Base-by-base conservation (phyloP, 148 eudicot species). In the Polygonum aviculare region DNA sequence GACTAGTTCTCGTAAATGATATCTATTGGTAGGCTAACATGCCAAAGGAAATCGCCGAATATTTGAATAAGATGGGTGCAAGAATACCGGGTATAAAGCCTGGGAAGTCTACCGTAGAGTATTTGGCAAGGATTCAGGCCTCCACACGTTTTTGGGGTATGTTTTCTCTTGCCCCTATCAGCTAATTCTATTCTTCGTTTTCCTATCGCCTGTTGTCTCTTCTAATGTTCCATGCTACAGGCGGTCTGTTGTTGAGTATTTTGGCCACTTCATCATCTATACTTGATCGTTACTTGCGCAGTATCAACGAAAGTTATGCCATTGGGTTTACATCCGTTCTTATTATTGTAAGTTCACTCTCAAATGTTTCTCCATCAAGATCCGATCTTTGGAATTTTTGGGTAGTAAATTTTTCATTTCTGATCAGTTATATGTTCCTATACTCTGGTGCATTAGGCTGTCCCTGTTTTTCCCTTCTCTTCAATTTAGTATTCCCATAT, bases 101-200 rank as follows among this genome's bases (percentile, higher is more conserved):
- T 31, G 98, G 98, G 75, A 90, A 92, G 84, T 92, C 97, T 60
- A 95, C 98, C 14, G 75, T 95, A 21, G 96, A 88, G 69, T 92
- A 92, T 87, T 80, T 95, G 74, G 86, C 94, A 16, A 86, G 89
- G 84, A 85, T 95, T 76, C 98, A 95, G 82, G 94, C 96, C 71
- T 95, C 98, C 76, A 95, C 98, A n/a, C 97, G 98, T 63, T 92
- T 95, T 83, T 95, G 98, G 98, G 98, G 98, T 95, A 87, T 80
- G 75, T 72, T 65, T 65, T 36, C 12, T 35, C 12, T 47, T n/a
- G 10, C 15, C 19, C 12, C 51, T 35, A 57, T 57, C 52, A 16
- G 38, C 7, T 74, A 49, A 73, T 50, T 9, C 31, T 40, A 8
- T 19, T 71, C 50, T 71, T 18, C 49, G 40, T 40, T 40, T 16